Evolutionary conservation across 2,329 filamentous ascomycete genomes (phyloP), one percentile per base, ranked within the genome.

Genomic region (Colletotrichum karsti): DNA sequence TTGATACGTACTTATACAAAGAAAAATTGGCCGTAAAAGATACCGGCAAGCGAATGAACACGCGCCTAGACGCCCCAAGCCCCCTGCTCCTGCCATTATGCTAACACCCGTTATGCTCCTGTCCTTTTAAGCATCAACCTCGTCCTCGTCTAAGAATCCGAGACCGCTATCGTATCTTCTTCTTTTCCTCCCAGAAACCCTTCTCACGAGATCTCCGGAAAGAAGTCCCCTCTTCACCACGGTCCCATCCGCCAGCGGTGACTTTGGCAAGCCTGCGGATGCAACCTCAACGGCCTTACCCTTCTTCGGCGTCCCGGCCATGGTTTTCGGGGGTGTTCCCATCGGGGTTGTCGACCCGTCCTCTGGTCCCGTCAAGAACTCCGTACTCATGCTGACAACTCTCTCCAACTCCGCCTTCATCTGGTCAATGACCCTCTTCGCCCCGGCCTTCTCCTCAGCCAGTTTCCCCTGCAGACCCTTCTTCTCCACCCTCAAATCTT

Each of bases 141-240:
- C 83, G 37, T 88, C 86, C 72, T 89, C 87, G 28, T 87, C 85
- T 74, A 88, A 70, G 24, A 90, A 78, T 0, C 86, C 86, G 55
- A 90, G 72, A 0, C 87, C 88, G 60, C 85, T 88, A 74, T 90
- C 87, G 70, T 84, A 82, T 64, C 82, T 80, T 66, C 85, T 82
- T 66, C 79, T 79, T 77, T 83, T 87, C 71, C 69, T 80, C 26
- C 74, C 79, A 26, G 70, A 75, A 0, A 73, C 73, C 22, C 75
- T 75, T 51, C 76, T 76, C 3, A 73, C 74, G 51, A 77, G n/a
- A 2, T 74, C 77, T 1, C 74, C 75, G 4, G 74, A 62, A 7
- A 78, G 42, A 44, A 74, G 72, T 9, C 72, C 70, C 4, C 73
- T 68, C 26, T 66, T 26, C 61, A 74, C 28, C 15, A 72, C 53